Conservation (phyloP, 805 yeast species). For the Tetrapisispora phaffii region DNA sequence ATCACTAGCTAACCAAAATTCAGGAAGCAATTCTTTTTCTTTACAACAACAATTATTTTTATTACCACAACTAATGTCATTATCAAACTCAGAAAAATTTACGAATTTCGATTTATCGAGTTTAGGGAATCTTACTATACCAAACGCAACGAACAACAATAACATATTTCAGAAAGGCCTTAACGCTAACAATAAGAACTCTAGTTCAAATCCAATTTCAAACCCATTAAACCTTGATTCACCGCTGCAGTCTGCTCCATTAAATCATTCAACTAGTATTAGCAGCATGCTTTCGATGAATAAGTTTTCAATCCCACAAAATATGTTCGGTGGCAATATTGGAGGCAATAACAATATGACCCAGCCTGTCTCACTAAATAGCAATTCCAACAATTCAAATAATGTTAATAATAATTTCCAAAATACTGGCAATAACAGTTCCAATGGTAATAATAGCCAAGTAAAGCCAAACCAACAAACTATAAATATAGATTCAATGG, state of each 20-base stretch:
- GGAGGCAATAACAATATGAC: neutral
- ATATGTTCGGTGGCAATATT: neutral
- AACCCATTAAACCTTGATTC: slow-evolving; percentile 1
- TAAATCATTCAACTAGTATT: slow-evolving; percentile 2
- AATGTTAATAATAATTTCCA: neutral
- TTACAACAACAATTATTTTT: slow-evolving; percentile 15
- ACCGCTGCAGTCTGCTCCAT: slow-evolving; percentile 2
- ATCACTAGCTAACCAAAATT: slow-evolving; percentile 19
- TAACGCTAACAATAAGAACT: neutral
- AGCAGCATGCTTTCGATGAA: slow-evolving; percentile 5
- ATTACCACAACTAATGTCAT: slow-evolving; percentile 10
- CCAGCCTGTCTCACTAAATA: neutral
- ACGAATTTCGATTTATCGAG: neutral
- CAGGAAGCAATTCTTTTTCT: slow-evolving; percentile 7
- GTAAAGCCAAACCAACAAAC: neutral
- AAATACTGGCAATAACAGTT: neutral
- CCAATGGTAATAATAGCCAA: neutral
- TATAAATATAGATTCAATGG: neutral
- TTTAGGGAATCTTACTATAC: neutral
- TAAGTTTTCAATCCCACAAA: slow-evolving; percentile 1
- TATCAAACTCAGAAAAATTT: slow-evolving; percentile 4
- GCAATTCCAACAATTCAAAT: neutral
- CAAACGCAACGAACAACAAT: neutral
- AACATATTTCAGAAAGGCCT: neutral
- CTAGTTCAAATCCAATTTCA: neutral